A percentile compares a stretch with the other conserved stretches of the same genome.
Conservation (phyloP, 371 early-diverging fungal species). For the Mucor lusitanicus region DNA sequence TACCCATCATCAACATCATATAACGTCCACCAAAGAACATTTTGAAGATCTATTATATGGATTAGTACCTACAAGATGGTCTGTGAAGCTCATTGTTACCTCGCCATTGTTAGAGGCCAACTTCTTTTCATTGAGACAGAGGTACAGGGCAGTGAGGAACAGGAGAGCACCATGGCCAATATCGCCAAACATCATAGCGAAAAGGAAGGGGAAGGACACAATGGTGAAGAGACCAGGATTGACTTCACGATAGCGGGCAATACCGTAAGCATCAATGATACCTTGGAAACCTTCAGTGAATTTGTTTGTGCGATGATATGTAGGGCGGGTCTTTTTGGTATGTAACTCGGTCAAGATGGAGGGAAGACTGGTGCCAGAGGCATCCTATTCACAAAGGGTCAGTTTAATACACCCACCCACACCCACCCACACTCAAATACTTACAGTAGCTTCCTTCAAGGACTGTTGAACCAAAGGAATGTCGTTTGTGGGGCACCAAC, state of each 20-base stretch:
- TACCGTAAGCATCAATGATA: slow-evolving; percentile 98
- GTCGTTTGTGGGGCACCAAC: slow-evolving; percentile 93
- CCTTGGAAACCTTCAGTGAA: slow-evolving; percentile 96
- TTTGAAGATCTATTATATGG: slow-evolving; percentile 58
- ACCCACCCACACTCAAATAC: background rate
- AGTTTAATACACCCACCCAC: background rate
- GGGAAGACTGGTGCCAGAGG: slow-evolving; percentile 83
- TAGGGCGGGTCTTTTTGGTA: slow-evolving; percentile 91
- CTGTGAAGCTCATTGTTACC: too few species aligned
- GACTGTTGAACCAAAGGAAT: slow-evolving; percentile 80
- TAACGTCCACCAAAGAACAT: slow-evolving; percentile 97
- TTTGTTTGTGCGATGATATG: slow-evolving; percentile 93
- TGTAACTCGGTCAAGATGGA: slow-evolving; percentile 83
- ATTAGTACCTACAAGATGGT: too few species aligned
- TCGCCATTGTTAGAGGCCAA: slow-evolving; percentile 75
- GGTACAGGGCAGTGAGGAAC: slow-evolving; percentile 72
- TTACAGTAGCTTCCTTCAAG: slow-evolving; percentile 79
- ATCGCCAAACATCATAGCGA: slow-evolving; percentile 99
- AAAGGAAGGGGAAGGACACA: slow-evolving; percentile 99
- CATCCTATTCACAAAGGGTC: slow-evolving; percentile 53
- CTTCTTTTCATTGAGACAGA: slow-evolving; percentile 83
- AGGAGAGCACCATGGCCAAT: slow-evolving; percentile 96
- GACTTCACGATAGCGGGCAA: slow-evolving; percentile 98
- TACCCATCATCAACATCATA: slow-evolving; percentile 95
- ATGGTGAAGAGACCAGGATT: slow-evolving; percentile 98